These are phyloP conservation scores for Corymbia maculata DNA, from an alignment of 345 rosid species.

Conservation along the genomic window DNA sequence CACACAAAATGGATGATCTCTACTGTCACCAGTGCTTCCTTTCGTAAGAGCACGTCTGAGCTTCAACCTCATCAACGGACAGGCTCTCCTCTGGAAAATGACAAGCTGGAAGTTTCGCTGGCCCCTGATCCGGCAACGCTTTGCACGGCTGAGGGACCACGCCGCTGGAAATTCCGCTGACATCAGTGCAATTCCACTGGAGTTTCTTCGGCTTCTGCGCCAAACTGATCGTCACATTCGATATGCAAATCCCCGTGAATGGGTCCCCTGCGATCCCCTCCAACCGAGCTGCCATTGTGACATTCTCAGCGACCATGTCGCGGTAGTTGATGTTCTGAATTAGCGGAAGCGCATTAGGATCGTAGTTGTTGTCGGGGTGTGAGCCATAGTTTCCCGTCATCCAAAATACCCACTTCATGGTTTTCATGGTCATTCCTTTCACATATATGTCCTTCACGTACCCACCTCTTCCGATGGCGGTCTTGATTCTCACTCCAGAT, in stretches of 20 bases:
- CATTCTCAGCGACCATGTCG: conserved; percentile 68
- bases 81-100: conserved; percentile 47
- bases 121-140: conserved; percentile 29
- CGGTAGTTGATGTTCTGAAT: conserved; percentile 55
- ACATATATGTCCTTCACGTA: conserved; percentile 70
- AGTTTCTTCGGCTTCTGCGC: conserved; percentile 32
- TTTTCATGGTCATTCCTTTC: conserved; percentile 51
- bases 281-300: conserved; percentile 51
- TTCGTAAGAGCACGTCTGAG: conserved; percentile 31
- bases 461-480: conserved; percentile 72
- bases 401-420: conserved; percentile 87
- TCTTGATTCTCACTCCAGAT: conserved; percentile 73
- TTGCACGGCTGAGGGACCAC: conserved; percentile 62
- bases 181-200: conserved; percentile 77
- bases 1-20: neutral
- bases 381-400: conserved; percentile 79
- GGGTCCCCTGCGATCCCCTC: conserved; percentile 52
- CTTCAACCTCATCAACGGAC: conserved; percentile 34
- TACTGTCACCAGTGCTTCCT: conserved; percentile 12
- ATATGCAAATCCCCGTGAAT: conserved; percentile 69
- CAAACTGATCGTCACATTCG: conserved; percentile 58
- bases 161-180: conserved; percentile 42
- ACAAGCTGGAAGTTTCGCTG: conserved; percentile 27
- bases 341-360: conserved; percentile 58
- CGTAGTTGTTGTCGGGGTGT: conserved; percentile 61